Conservation (phyloP, 352 stramenopile species). For the Globisporangium orthogonon region DNA sequence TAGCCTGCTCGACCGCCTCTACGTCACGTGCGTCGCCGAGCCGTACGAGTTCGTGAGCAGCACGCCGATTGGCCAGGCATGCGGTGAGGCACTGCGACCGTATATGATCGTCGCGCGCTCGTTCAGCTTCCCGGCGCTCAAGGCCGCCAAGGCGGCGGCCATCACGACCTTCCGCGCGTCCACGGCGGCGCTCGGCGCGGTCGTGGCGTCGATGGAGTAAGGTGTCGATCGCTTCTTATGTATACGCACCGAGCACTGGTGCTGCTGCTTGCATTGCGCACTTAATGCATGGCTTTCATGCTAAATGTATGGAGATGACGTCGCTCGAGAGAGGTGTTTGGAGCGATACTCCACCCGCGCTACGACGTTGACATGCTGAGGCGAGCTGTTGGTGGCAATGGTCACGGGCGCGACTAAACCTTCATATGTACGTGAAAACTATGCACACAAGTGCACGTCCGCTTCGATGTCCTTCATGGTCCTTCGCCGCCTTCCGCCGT, state of each 20-base stretch:
- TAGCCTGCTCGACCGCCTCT: constrained; percentile 63
- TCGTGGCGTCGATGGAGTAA: constrained; percentile 60
- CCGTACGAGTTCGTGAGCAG: constrained; percentile 63
- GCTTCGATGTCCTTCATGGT: too few relatives aligned
- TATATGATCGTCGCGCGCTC: constrained; percentile 65
- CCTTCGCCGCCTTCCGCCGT: too few relatives aligned
- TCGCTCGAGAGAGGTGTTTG: too few relatives aligned
- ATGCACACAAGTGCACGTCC: too few relatives aligned
- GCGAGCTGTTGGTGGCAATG: too few relatives aligned
- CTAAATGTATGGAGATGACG: too few relatives aligned
- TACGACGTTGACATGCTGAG: too few relatives aligned
- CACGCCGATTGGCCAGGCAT: constrained; percentile 58
- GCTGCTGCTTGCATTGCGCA: too few relatives aligned
- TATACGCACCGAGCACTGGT: not conserved
- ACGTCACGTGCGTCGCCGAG: constrained; percentile 57
- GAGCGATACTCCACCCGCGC: too few relatives aligned
- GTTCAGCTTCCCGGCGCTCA: constrained; percentile 63
- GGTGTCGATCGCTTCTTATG: not conserved
- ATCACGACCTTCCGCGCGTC: constrained; percentile 69
- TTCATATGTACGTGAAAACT: too few relatives aligned
- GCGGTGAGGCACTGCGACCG: constrained; percentile 42
- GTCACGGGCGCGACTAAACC: too few relatives aligned
- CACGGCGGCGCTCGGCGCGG: constrained; percentile 54
- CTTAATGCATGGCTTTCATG: too few relatives aligned
- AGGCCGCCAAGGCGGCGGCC: constrained; percentile 56